Evolutionary conservation across 2,329 filamentous ascomycete species (phyloP), one percentile per base, ranked within the genome.

Genomic region (Pseudocercospora eumusae): DNA sequence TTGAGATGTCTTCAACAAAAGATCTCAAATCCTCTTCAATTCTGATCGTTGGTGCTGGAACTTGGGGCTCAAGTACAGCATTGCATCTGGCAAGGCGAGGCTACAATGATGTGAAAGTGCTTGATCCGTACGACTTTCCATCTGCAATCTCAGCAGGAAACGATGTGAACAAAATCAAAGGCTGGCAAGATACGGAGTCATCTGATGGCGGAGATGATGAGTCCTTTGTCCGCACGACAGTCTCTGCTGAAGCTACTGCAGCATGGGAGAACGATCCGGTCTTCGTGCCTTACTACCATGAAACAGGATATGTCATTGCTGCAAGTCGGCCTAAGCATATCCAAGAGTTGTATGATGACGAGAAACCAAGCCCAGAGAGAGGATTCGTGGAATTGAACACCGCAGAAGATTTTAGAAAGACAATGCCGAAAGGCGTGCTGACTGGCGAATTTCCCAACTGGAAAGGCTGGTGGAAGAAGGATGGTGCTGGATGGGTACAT

Each of bases 21-120:
- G 57, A 62, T 10, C 47, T 50, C 27, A 60, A 56, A 49, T 42
- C 42, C 11, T 47, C 56, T 8, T 59, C 61, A 5, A 71, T 76
- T 44, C 69, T 83, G 21, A 79, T 83, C 40, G 69, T 83, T 55
- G 81, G 82, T 8, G 79, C 76, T 21, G 82, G 82, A 9, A 82
- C 81, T 0, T 83, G 82, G 73, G 82, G 82, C 11, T 78, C 77
- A 33, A 80, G 79, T 7, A 82, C 81, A n/a, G 81, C 82, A n/a
- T 74, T 82, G 20, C 78, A 83, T 66, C 75, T 84, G 5, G 78
- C 81, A 25, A 76, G 80, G 28, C 74, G 78, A 56, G 81, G 81
- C 44, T 83, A 82, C 67, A 76, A 74, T 42, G 76, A 80, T 63
- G 75, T 84, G 60, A 81, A 75, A 3, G 77, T 83, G 5, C 72